Base-by-base conservation (phyloP, 495 filamentous ascomycete genomes). In the Penicillium samsonianum region DNA sequence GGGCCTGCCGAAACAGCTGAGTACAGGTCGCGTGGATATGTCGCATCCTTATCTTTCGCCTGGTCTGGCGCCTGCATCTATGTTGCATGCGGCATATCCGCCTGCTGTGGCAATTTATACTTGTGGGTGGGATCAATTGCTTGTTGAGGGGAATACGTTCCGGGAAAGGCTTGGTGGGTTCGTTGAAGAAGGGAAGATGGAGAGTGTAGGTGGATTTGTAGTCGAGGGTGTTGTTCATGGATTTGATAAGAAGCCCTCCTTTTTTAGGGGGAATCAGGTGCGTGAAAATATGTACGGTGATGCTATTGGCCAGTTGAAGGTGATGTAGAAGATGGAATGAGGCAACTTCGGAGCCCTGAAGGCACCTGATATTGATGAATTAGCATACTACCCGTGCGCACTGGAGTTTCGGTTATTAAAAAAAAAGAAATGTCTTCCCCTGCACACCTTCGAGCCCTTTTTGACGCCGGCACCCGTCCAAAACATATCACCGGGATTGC, bases 171-270 rank as follows among this genome's bases (percentile, higher is more conserved):
- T 68, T 50, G 41, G 43, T 30, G 40, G 42, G 19, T 45, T 68
- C 16, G 60, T 57, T 28, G 42, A 42, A 9, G 45, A 55, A 3
- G 59, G 58, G 5, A 35, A 43, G 30, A 58, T 62, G 60, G 22
- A 0, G 10, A 45, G 57, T 55, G 54, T 61, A 19, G 61, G 63
- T 1, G 63, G 63, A 17, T 50, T 54, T 43, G 53, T 53, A 25
- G 37, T 68, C 49, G 63, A 66, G 42, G 61, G 57, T 30, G 53
- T 47, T n/a, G 17, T 64, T 42, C 66, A 68, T 66, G 63, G 60
- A 17, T 68, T 68, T 60, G 66, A 68, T 57, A 68, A 68, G 57
- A 66, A 46, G 50, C 63, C 66, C 23, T 62, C 50, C 0, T 64
- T 68, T 53, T 61, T 56, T 33, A 52, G 50, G 31, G 58, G 55